Base-by-base conservation (phyloP, 2,329 filamentous ascomycete genomes). In the Drechslerella coelobrocha region DNA sequence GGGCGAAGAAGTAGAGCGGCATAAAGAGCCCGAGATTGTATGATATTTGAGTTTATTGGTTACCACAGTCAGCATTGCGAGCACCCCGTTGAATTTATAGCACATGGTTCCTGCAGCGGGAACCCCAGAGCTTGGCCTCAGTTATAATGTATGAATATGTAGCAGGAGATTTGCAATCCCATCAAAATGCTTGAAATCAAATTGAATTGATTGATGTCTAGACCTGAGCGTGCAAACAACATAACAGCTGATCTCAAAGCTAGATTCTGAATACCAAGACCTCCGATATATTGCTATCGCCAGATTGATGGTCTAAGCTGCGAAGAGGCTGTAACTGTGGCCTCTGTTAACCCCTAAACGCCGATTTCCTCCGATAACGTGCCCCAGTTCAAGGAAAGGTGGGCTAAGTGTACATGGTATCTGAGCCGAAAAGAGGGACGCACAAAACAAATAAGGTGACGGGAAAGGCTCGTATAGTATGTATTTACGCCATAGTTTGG, bases 351-450 rank as follows among this genome's bases (percentile, higher is more conserved):
- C 55, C 56, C 45, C 39, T 14, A 52, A 68, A 68, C 63, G 63
- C 63, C 63, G 9, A 24, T 68, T 10, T 24, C 23, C 23, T 50
- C 62, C 45, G 26, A 57, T 26, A 55, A 51, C 37, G 45, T 43
- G 47, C 37, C 34, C 45, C 34, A 45, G 24, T 27, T 19, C 23
- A 45, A 53, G 54, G 23, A 17, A 31, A 45, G 50, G 45, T 43
- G 27, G 9, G 27, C 41, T 53, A 52, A 61, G 56, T 54, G 45
- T 62, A 60, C 60, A 71, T 59, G 52, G 57, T 63, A 71, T 62
- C 29, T 26, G 29, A 51, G 57, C 26, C 41, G 37, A 53, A 43
- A 41, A 27, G 23, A 43, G 23, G 17, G 45, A 21, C 31, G 43
- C 37, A 39, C 27, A 27, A 19, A 53, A 61, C 31, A 37, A 61